Conservation (phyloP, 768 basidiomycete species). For the Aureoboletus auriporus region DNA sequence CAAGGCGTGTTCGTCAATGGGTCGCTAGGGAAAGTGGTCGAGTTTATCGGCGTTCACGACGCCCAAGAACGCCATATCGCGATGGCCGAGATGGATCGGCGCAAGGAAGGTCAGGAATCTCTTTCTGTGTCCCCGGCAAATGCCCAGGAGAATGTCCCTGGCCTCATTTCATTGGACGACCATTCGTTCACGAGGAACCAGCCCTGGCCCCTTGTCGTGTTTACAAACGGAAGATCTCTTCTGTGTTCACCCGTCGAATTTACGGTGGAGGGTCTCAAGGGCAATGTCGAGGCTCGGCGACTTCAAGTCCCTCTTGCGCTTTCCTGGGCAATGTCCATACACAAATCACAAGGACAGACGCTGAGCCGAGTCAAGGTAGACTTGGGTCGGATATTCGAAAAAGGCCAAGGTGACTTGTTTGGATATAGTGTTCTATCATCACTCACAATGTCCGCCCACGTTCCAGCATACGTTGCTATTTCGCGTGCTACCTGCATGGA, state of each 20-base stretch:
- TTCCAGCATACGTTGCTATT: slow-evolving; percentile 32
- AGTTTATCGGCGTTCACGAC: slow-evolving; percentile 29
- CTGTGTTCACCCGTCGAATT: slow-evolving; percentile 34
- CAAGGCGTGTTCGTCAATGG: slow-evolving; percentile 69
- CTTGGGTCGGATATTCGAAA: slow-evolving; percentile 86
- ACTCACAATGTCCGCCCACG: not conserved
- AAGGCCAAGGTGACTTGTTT: slow-evolving; percentile 47
- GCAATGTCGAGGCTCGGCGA: slow-evolving; percentile 32
- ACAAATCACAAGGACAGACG: slow-evolving; percentile 98
- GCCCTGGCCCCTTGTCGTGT: slow-evolving; percentile 34
- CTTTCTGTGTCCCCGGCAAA: not conserved
- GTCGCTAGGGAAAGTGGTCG: slow-evolving; percentile 72
- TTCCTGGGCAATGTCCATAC: slow-evolving; percentile 97
- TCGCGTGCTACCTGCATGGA: slow-evolving; percentile 41
- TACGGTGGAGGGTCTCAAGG: slow-evolving; percentile 30
- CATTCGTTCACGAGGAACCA: slow-evolving; percentile 14
- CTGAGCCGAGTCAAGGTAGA: slow-evolving; percentile 92
- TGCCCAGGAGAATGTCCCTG: not conserved
- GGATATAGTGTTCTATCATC: not conserved
- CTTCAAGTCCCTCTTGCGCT: slow-evolving; percentile 76
- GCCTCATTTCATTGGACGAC: slow-evolving; percentile 15
- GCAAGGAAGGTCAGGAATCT: slow-evolving; percentile 5
- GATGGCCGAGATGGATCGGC: slow-evolving; percentile 27
- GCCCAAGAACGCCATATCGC: slow-evolving; percentile 24
- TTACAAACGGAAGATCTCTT: slow-evolving; percentile 27